Percentiles rank a stretch among this genome's conserved stretches.
These are phyloP conservation scores for Corrigiola litoralis DNA, from an alignment of 179 eudicot genomes.

Conservation along the genomic window DNA sequence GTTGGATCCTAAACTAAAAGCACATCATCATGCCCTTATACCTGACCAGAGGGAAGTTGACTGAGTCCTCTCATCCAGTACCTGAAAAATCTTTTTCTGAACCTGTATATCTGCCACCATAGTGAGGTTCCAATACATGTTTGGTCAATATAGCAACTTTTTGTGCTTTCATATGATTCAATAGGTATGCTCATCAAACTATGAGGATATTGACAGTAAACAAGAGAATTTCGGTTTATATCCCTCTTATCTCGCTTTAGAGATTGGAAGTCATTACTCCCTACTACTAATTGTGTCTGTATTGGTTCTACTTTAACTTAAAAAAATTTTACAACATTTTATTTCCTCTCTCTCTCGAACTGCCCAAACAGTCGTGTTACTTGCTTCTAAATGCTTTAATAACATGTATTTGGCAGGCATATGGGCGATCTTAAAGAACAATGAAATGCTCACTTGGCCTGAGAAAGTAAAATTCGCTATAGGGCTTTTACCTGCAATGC, in stretches of 20 bases:
- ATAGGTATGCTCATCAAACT: not conserved
- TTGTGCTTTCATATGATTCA: not conserved
- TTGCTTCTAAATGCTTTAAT: not conserved
- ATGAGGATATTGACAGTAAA: not conserved
- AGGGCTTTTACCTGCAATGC: slow-evolving; percentile 95
- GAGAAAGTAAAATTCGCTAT: slow-evolving; percentile 96
- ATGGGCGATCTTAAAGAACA: slow-evolving; percentile 92
- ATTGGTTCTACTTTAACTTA: not conserved
- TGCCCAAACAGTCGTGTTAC: not conserved
- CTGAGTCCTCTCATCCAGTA: not conserved
- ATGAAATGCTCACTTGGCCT: slow-evolving; percentile 98
- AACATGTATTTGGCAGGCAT: slow-evolving; percentile 50
- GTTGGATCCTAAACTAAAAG: not conserved
- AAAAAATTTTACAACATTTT: not conserved
- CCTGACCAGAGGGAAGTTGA: not conserved
- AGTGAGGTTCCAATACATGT: too few species aligned
- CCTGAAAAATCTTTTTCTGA: too few species aligned
- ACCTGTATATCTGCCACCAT: too few species aligned
- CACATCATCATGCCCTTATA: not conserved
- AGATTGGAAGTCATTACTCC: not conserved
- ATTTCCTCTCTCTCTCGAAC: not conserved
- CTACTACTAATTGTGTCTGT: not conserved
- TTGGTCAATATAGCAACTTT: too few species aligned
- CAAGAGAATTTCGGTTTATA: not conserved
- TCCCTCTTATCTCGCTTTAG: not conserved